Percentiles rank a stretch among this genome's conserved stretches.
These are phyloP conservation scores for Hyphopichia buzzinii DNA, from an alignment of 1,139 yeast genomes.

Conservation along the genomic window DNA sequence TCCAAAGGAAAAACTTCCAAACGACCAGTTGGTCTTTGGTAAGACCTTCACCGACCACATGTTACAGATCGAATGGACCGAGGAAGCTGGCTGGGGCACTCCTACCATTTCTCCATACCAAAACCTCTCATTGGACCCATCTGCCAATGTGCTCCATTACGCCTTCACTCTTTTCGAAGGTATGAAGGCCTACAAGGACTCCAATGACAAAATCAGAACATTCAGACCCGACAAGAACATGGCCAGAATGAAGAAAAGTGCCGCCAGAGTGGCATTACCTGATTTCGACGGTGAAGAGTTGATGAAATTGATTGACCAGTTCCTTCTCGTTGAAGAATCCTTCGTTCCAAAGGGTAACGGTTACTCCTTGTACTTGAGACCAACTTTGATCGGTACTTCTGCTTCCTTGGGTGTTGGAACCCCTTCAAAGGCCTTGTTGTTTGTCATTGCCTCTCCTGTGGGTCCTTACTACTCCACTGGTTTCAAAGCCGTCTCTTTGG, in stretches of 20 bases:
- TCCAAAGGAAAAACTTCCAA: conserved; percentile 68
- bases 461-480: conserved; percentile 92
- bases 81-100: conserved; percentile 73
- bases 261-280: conserved; percentile 85
- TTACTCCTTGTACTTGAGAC: conserved; percentile 88
- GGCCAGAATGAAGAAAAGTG: conserved; percentile 86
- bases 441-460: conserved; percentile 89
- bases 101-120: conserved; percentile 89
- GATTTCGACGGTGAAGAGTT: conserved; percentile 76
- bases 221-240: conserved; percentile 92
- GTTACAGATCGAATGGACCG: conserved; percentile 83
- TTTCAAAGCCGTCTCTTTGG: conserved; percentile 88
- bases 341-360: conserved; percentile 85
- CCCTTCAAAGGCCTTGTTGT: conserved; percentile 79
- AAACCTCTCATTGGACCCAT: conserved; percentile 73
- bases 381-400: conserved; percentile 91
- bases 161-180: conserved; percentile 97
- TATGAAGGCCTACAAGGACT: conserved; percentile 84
- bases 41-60: conserved; percentile 87
- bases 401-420: conserved; percentile 79
- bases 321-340: conserved; percentile 67
- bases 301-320: conserved; percentile 68
- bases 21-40: conserved; percentile 81
- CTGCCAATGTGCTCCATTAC: conserved; percentile 87
- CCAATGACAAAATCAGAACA: conserved; percentile 66